Evolutionary conservation across 2,329 filamentous ascomycete species (phyloP), one percentile per base, ranked within the genome.

Genomic region (Claviceps paspali): DNA sequence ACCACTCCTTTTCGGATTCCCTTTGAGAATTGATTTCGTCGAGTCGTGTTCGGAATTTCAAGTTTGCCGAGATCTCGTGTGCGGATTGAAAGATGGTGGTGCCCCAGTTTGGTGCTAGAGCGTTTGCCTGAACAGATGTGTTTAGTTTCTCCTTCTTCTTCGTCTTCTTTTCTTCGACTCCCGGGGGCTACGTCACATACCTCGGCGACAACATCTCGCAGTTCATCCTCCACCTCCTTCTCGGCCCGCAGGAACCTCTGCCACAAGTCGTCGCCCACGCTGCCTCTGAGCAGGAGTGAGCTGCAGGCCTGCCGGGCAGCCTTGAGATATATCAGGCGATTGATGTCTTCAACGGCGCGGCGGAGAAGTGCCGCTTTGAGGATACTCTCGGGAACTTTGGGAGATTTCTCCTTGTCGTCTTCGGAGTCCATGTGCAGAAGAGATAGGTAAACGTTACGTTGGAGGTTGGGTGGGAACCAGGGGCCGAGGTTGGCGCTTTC

Each of bases 141-240:
- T 17, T 38, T 15, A 39, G 40, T 14, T 28, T 14, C 5, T 8
- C 9, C 12, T 18, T 27, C 9, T 17, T 10, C 11, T 17, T 14
- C 21, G 11, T n/a, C 9, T 5, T 18, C 10, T 30, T 6, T n/a
- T 12, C 12, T 2, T 32, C 18, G 17, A 12, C n/a, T n/a, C n/a
- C n/a, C n/a, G n/a, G n/a, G n/a, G n/a, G n/a, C n/a, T n/a, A n/a
- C n/a, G n/a, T n/a, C n/a, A n/a, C n/a, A n/a, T 59, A 92, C 86
- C 77, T 96, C 88, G 49, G 78, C 74, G 24, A 96, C 86, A 18
- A 96, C 88, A 60, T 98, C 91, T 50, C 84, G 76, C 43, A 98
- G 68, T 62, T 98, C 91, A 47, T 86, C 84, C 63, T 98, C 87
- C 68, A 96, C 92, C 62, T 98, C 91, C 65, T 92, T 87, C 71